phyloP scores from a whole-genome alignment of 2,329 filamentous ascomycete genomes.

The Cladosporium cucumerinum region DNA sequence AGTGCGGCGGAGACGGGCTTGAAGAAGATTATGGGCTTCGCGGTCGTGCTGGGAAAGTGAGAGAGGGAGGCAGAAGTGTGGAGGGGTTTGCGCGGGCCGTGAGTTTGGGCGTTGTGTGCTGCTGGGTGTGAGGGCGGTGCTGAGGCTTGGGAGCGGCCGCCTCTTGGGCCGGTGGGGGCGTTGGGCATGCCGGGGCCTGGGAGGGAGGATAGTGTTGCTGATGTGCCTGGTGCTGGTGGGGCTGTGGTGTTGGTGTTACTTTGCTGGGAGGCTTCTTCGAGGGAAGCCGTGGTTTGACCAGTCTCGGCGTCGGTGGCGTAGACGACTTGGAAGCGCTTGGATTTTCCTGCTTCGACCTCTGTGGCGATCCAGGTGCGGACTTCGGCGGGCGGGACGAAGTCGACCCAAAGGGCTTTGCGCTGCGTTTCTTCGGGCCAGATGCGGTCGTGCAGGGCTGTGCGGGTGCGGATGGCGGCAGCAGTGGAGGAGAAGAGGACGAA shows the following conservation, averaged over 20 bases:
- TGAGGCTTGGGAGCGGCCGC: constrained; percentile 11
- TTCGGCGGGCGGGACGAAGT: constrained; percentile 75
- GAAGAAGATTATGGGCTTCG: constrained; percentile 65
- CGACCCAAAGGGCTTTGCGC: constrained; percentile 79
- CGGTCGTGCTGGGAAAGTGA: constrained; percentile 57
- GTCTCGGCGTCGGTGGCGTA: constrained; percentile 55
- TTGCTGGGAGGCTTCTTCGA: constrained; percentile 26
- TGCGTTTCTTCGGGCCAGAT: constrained; percentile 86
- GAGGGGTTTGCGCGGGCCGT: constrained; percentile 13
- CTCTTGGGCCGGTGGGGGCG: constrained; percentile 25
- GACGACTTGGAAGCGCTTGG: constrained; percentile 66
- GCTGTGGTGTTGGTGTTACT: constrained; percentile 13
- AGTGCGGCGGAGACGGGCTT: constrained; percentile 63
- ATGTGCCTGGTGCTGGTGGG: background rate
- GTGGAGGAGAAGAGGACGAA: constrained; percentile 70
- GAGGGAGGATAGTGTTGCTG: background rate
- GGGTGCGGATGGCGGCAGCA: constrained; percentile 71
- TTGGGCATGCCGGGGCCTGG: constrained; percentile 27
- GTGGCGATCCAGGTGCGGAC: constrained; percentile 65
- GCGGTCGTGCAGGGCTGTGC: constrained; percentile 69
- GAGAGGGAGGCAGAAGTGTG: constrained; percentile 19
- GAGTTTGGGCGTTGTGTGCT: background rate
- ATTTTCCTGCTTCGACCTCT: constrained; percentile 54
- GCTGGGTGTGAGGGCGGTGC: background rate
- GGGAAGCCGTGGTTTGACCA: constrained; percentile 42